phyloP scores from a whole-genome alignment of 495 filamentous ascomycete genomes.

The Tuber melanosporum region DNA sequence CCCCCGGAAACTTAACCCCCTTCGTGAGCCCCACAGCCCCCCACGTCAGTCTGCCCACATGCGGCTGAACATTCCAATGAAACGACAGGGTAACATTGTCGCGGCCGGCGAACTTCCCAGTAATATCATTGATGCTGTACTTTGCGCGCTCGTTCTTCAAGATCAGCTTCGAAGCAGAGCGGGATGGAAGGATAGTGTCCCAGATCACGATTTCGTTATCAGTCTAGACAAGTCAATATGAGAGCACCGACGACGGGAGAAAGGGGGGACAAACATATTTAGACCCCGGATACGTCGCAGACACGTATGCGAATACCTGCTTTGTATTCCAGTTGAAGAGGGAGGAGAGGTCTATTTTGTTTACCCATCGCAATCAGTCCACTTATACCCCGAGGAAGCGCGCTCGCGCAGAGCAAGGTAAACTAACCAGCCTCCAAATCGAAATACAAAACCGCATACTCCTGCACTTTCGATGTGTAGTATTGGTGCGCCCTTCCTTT shows the following conservation, averaged over 20 bases:
- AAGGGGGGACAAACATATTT: conserved; percentile 40
- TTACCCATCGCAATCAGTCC: background rate
- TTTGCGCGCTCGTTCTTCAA: conserved; percentile 80
- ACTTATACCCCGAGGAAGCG: background rate
- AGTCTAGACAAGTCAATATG: conserved; percentile 21
- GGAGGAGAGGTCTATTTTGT: conserved; percentile 60
- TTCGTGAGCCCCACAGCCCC: conserved; percentile 31
- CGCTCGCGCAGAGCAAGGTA: background rate
- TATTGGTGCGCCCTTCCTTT: conserved; percentile 84
- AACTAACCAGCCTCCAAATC: conserved; percentile 60
- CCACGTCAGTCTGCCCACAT: conserved; percentile 86
- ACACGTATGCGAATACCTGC: conserved; percentile 74
- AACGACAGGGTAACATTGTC: conserved; percentile 68
- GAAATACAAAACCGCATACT: conserved; percentile 93
- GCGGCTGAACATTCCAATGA: conserved; percentile 96
- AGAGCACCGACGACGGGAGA: background rate
- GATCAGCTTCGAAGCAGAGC: conserved; percentile 57
- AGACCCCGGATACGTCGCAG: conserved; percentile 28
- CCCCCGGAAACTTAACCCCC: conserved; percentile 18
- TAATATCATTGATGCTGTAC: conserved; percentile 89
- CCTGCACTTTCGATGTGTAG: conserved; percentile 85
- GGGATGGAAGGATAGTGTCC: conserved; percentile 80
- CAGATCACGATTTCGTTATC: conserved; percentile 79
- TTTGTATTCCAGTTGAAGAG: conserved; percentile 99
- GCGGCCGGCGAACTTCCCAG: conserved; percentile 62